These are phyloP conservation scores for Cotoneaster glaucophyllus DNA, from an alignment of 306 rosid species.

Conservation along the genomic window DNA sequence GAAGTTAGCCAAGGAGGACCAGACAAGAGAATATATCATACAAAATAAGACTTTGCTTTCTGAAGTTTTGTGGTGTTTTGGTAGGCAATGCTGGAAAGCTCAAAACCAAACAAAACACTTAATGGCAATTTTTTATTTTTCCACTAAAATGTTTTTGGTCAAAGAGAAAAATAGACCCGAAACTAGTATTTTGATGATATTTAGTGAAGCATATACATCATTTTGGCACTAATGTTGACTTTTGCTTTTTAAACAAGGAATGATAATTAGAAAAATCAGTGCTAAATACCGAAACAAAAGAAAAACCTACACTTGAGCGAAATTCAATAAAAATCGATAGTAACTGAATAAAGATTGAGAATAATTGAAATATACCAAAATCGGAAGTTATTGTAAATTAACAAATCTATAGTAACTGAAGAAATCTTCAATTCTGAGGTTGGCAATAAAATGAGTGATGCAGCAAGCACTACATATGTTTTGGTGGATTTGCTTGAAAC, in stretches of 20 bases:
- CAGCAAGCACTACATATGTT: neutral
- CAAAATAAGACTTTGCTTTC: neutral
- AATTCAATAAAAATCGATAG: neutral
- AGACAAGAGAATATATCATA: neutral
- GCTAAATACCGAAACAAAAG: neutral
- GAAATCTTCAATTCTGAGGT: neutral
- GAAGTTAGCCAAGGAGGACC: neutral
- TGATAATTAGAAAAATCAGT: neutral
- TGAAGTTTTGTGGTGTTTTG: neutral
- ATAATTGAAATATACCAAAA: too few species aligned
- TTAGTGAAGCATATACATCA: neutral
- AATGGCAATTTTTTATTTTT: neutral
- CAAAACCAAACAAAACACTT: neutral
- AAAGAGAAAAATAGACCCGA: neutral
- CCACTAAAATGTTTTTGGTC: neutral
- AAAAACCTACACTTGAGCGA: neutral
- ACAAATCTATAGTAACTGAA: too few species aligned
- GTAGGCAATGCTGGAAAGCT: neutral
- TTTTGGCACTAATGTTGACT: neutral
- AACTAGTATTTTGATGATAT: neutral
- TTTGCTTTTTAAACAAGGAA: neutral
- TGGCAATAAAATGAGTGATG: neutral
- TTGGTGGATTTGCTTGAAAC: constrained; percentile 8
- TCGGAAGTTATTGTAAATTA: neutral
- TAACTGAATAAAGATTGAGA: too few species aligned